phyloP scores from a whole-genome alignment of 2,329 filamentous ascomycete species.

The Botryotinia convoluta region DNA sequence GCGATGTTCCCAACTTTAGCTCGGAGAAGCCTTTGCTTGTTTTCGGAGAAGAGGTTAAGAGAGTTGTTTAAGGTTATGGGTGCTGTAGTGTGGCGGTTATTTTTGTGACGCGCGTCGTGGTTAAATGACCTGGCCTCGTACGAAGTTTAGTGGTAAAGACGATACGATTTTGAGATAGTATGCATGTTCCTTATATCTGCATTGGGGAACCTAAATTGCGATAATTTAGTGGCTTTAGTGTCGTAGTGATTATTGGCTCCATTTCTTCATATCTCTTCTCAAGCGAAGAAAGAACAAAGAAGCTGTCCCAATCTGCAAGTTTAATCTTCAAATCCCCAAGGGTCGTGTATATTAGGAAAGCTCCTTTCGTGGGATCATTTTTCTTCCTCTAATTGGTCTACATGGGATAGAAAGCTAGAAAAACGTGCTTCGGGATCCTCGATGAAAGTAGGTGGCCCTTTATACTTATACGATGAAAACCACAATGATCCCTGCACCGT shows the following conservation, averaged over 20 bases:
- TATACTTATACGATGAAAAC: not conserved
- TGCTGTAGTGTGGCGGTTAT: not conserved
- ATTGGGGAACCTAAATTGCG: not conserved
- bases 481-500: too few species aligned
- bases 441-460: not conserved
- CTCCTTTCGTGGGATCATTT: not conserved
- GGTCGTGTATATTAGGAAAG: not conserved
- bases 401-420: not conserved
- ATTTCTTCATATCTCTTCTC: not conserved
- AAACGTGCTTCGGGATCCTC: not conserved
- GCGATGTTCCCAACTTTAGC: conserved; percentile 10
- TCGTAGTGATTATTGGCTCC: not conserved
- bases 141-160: too few species aligned
- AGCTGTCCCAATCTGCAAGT: not conserved
- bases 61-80: not conserved
- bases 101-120: too few species aligned
- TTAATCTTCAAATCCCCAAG: not conserved
- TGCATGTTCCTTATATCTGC: not conserved
- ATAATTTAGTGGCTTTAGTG: not conserved
- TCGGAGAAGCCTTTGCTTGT: not conserved
- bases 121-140: not conserved
- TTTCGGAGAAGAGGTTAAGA: not conserved
- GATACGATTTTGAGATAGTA: not conserved
- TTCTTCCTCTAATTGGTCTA: not conserved
- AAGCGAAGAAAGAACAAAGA: not conserved